phyloP scores from a whole-genome alignment of 2,329 filamentous ascomycete species.

The Penicillium sp. region DNA sequence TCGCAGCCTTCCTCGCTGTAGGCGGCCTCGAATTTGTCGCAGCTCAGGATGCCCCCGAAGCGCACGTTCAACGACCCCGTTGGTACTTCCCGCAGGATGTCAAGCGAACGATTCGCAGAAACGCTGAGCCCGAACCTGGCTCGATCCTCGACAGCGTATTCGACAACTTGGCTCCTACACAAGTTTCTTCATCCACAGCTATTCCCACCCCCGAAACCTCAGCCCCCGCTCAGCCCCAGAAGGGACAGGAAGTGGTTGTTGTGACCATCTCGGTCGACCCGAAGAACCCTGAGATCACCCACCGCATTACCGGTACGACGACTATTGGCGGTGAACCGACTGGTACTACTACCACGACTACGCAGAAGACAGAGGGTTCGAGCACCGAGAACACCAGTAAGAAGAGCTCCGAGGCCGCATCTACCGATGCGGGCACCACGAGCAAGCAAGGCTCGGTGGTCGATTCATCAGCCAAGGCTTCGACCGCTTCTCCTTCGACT shows the following conservation, averaged over 20 bases:
- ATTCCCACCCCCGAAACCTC: slow-evolving; percentile 2
- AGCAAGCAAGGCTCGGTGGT: neutral
- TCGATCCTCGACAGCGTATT: neutral
- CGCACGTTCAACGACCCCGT: slow-evolving; percentile 27
- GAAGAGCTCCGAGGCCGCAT: neutral
- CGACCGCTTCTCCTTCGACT: neutral
- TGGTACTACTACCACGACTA: slow-evolving; percentile 5
- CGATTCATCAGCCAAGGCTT: slow-evolving; percentile 1
- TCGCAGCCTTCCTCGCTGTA: slow-evolving; percentile 29
- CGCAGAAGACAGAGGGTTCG: slow-evolving; percentile 1
- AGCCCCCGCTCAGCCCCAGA: neutral
- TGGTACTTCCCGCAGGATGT: slow-evolving; percentile 30
- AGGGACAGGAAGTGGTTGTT: slow-evolving; percentile 16
- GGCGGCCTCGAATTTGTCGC: slow-evolving; percentile 29
- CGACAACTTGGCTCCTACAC: slow-evolving; percentile 1
- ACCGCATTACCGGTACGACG: slow-evolving; percentile 16
- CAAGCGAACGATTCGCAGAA: slow-evolving; percentile 19
- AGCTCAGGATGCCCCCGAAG: slow-evolving; percentile 22
- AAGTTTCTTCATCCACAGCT: neutral
- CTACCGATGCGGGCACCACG: neutral
- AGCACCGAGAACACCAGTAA: neutral
- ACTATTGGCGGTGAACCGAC: slow-evolving; percentile 10
- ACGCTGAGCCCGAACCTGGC: neutral
- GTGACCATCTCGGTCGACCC: slow-evolving; percentile 16
- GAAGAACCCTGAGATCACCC: slow-evolving; percentile 9